Evolutionary conservation across 2,329 filamentous ascomycete species (phyloP).

Genomic region (Chaetoscypha palmicola): DNA sequence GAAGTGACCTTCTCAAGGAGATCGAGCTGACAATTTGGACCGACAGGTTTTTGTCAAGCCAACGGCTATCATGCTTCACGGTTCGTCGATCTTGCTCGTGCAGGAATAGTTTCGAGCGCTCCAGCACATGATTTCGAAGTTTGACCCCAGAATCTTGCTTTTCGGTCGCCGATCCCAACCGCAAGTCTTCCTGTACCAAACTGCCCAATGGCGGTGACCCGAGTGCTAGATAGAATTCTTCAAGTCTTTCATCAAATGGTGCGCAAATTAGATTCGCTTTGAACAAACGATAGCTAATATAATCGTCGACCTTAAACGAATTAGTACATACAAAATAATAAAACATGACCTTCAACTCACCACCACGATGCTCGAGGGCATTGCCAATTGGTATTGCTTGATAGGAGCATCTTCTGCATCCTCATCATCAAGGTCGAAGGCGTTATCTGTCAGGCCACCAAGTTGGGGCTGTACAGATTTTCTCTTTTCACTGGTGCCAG

Average conservation of each 20-base stretch:
- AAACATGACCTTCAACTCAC: too few relatives aligned
- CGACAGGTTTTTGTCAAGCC: conserved; percentile 78
- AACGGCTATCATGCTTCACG: conserved; percentile 82
- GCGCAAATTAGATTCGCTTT: conserved; percentile 77
- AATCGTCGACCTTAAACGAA: conserved; percentile 87
- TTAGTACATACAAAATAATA: too few relatives aligned
- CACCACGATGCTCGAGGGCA: conserved; percentile 66
- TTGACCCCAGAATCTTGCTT: conserved; percentile 64
- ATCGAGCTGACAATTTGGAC: conserved; percentile 76
- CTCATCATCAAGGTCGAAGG: conserved; percentile 35
- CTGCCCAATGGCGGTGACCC: conserved; percentile 71
- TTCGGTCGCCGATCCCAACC: conserved; percentile 50
- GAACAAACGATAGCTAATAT: conserved; percentile 82
- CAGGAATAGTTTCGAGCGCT: conserved; percentile 83
- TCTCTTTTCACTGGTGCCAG: conserved; percentile 19
- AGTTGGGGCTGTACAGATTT: conserved; percentile 11
- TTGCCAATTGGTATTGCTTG: conserved; percentile 61
- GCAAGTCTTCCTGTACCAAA: conserved; percentile 71
- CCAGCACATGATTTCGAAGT: conserved; percentile 74
- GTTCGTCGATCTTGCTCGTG: conserved; percentile 65
- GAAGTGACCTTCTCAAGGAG: conserved; percentile 68
- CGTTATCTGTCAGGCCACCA: conserved; percentile 1
- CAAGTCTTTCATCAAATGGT: conserved; percentile 81
- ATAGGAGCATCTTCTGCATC: conserved; percentile 37
- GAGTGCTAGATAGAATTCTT: conserved; percentile 76